A percentile compares a stretch with the other conserved stretches of the same genome.
phyloP scores from a whole-genome alignment of 169 alveolate genomes.

The Plasmodium fragile region DNA sequence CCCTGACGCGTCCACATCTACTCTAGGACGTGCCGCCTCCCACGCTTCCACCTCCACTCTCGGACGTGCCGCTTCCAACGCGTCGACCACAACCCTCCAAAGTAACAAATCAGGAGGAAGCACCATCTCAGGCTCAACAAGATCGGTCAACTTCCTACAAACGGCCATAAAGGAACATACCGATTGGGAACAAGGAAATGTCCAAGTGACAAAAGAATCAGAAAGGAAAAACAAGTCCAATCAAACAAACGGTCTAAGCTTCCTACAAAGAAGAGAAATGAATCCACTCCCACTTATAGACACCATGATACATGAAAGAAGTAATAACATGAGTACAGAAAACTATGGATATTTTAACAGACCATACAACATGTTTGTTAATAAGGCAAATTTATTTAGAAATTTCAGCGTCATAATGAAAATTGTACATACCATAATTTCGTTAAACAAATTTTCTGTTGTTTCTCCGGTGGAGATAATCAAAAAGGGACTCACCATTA shows the following conservation, averaged over 20 bases:
- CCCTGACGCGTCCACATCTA: background rate
- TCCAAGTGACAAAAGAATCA: background rate
- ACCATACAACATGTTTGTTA: conserved; percentile 70
- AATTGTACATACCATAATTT: conserved; percentile 50
- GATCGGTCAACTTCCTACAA: background rate
- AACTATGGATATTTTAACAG: conserved; percentile 39
- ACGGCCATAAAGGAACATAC: background rate
- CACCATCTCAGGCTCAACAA: background rate
- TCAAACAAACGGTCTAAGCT: background rate
- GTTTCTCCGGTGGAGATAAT: conserved; percentile 38
- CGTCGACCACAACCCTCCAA: background rate
- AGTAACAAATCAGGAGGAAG: background rate
- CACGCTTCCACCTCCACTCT: background rate
- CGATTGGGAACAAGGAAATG: background rate
- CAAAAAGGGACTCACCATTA: conserved; percentile 20
- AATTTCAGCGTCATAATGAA: conserved; percentile 39
- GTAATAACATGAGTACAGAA: background rate
- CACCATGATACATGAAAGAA: conserved; percentile 25
- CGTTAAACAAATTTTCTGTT: conserved; percentile 71
- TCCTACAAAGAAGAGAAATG: conserved; percentile 9
- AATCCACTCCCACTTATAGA: conserved; percentile 10
- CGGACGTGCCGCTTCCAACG: background rate
- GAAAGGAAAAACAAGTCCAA: background rate
- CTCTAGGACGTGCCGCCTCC: background rate
- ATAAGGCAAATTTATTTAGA: conserved; percentile 20